Conservation (phyloP, 345 rosid species). For the Gossypium ekmanianum region DNA sequence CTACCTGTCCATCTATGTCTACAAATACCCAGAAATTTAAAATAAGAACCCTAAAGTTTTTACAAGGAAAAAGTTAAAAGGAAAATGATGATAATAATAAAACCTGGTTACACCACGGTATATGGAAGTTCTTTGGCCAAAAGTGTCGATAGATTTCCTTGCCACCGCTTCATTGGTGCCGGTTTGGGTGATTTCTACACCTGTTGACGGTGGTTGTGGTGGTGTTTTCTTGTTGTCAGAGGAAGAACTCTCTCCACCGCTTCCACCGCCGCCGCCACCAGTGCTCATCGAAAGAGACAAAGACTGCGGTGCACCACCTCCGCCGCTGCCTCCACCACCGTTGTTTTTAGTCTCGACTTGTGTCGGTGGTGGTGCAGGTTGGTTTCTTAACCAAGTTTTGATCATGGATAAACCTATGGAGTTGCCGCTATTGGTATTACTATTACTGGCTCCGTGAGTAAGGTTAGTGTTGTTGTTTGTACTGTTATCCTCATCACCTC, state of each 20-base stretch:
- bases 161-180: slow-evolving; percentile 40
- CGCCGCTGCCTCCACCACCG: slow-evolving; percentile 20
- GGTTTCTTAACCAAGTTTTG: slow-evolving; percentile 75
- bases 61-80: background rate
- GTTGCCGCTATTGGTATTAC: slow-evolving; percentile 19
- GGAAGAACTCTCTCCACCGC: slow-evolving; percentile 31
- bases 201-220: slow-evolving; percentile 9
- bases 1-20: slow-evolving; percentile 44
- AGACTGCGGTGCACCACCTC: slow-evolving; percentile 36
- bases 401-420: slow-evolving; percentile 76
- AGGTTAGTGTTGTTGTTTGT: too few relatives aligned
- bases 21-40: background rate
- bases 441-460: slow-evolving; percentile 16
- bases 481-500: slow-evolving; percentile 9
- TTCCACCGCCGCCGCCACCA: slow-evolving; percentile 15
- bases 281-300: slow-evolving; percentile 58
- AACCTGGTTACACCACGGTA: slow-evolving; percentile 96
- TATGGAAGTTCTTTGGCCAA: slow-evolving; percentile 91
- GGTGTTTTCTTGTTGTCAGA: slow-evolving; percentile 32
- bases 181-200: slow-evolving; percentile 17
- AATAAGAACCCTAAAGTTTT: background rate
- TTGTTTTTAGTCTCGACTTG: slow-evolving; percentile 28
- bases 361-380: slow-evolving; percentile 42
- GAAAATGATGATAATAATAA: background rate
- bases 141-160: slow-evolving; percentile 66